Evolutionary conservation across 805 yeast species (phyloP).

Genomic region (Ogataea pilisensis): DNA sequence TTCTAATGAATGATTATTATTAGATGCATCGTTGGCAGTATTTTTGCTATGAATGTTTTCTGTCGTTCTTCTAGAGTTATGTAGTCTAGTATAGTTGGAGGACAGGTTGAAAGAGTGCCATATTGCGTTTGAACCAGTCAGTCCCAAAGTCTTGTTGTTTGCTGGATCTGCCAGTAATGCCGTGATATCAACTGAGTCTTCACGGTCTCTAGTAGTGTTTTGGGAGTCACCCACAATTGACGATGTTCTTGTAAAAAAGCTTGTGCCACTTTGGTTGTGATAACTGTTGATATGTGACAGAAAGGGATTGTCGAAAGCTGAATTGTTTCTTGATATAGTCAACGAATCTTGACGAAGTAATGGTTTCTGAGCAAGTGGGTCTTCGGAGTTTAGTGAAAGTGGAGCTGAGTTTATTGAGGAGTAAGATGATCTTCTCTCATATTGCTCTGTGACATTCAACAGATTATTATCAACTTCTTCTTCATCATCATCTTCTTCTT

Average conservation of each 20-base stretch:
- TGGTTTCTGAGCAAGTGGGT: slow-evolving; percentile 16
- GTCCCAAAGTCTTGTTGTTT: neutral
- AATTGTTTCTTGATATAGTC: slow-evolving; percentile 11
- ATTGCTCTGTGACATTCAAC: neutral
- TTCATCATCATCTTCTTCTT: slow-evolving; percentile 6
- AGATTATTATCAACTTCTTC: neutral
- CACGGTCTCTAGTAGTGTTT: slow-evolving; percentile 6
- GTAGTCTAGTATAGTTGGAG: neutral
- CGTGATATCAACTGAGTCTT: slow-evolving; percentile 21
- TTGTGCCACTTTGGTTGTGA: neutral
- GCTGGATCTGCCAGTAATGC: slow-evolving; percentile 16
- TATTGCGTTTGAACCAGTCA: slow-evolving; percentile 13
- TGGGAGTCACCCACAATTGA: neutral
- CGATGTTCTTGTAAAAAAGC: neutral
- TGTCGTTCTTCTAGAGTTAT: neutral
- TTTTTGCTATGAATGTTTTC: too few relatives aligned
- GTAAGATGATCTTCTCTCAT: slow-evolving; percentile 12
- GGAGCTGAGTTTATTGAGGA: slow-evolving; percentile 17
- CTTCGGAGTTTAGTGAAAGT: slow-evolving; percentile 17
- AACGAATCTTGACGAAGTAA: slow-evolving; percentile 13
- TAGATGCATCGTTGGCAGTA: too few relatives aligned
- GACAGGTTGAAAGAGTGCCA: slow-evolving; percentile 24
- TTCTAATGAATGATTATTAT: too few relatives aligned
- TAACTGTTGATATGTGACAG: neutral
- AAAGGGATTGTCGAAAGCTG: slow-evolving; percentile 1